Evolutionary conservation across 352 stramenopile species (phyloP), one percentile per base, ranked within the genome.

Genomic region (Phytophthora fragariae): DNA sequence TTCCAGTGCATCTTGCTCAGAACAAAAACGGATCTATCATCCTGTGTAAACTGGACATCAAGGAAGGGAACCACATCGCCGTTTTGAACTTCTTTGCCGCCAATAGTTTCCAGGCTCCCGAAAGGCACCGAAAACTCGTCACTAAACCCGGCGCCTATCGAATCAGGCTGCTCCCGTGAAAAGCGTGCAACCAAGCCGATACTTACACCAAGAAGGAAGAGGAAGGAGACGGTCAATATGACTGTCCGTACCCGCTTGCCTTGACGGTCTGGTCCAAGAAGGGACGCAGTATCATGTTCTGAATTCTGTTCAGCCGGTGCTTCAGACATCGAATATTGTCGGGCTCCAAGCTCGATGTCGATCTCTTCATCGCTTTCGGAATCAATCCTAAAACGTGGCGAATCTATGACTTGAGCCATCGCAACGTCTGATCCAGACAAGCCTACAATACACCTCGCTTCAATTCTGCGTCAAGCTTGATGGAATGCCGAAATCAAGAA

Each of bases 1-100:
- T 90, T 90, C 82, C 81, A 92, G 49, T 82, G 62, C 19, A 66
- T 35, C 70, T 94, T 92, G 41, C 69, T 78, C 15, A 94, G 64
- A 10, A 85, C 73, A 60, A 93, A 93, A 7, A 83, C 58, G 1
- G 82, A 46, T 5, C 60, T 62, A 14, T 77, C 73, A 15, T 77
- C 64, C 5, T 53, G 57, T 21, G 69, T 66, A 31, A 84, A 79
- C 8, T 73, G 68, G n/a, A 88, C 65, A 52, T 81, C 77, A 24
- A 92, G 65, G 39, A 92, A 92, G 12, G 77, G 64, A 0, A 59
- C 47, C 3, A 68, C 39, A 12, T 56, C 24, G n/a, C 62, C 61
- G 12, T 60, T 65, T 31, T 73, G 37, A 66, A 70, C 44, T 55
- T 71, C 57, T 64, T 78, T 65, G 11, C 65, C 73, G 39, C 61